These are phyloP conservation scores for Whalleya microplaca DNA, from an alignment of 2,329 filamentous ascomycete species.

Conservation along the genomic window DNA sequence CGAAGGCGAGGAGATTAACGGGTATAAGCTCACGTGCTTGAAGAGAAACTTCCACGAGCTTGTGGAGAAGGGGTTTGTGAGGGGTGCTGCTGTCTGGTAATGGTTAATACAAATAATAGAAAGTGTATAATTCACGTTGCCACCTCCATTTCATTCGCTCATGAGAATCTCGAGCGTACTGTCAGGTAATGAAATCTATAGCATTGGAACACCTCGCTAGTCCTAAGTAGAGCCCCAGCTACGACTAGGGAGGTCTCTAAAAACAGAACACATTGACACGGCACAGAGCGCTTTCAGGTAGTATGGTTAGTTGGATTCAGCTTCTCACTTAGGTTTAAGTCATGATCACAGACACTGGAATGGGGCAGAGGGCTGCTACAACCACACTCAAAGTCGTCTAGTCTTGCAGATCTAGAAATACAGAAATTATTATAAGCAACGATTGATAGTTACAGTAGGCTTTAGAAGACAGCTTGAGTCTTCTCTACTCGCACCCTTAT, in stretches of 20 bases:
- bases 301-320: too few relatives aligned
- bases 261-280: too few relatives aligned
- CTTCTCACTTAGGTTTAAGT: too few relatives aligned
- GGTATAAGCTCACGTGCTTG: constrained; percentile 21
- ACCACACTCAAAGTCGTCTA: too few relatives aligned
- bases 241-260: too few relatives aligned
- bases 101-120: background rate
- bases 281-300: too few relatives aligned
- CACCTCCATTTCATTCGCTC: background rate
- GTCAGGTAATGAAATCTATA: too few relatives aligned
- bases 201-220: too few relatives aligned
- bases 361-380: too few relatives aligned
- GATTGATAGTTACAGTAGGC: background rate
- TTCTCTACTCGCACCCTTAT: background rate
- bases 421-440: background rate
- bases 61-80: constrained; percentile 27
- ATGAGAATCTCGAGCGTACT: background rate
- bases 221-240: too few relatives aligned
- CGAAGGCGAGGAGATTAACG: constrained; percentile 13
- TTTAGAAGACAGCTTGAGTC: background rate
- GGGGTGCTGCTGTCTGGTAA: constrained; percentile 30
- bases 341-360: too few relatives aligned
- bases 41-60: constrained; percentile 27
- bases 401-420: too few relatives aligned
- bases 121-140: background rate